Evolutionary conservation across 768 basidiomycete species (phyloP).

Genomic region (Butyriboletus loyo): DNA sequence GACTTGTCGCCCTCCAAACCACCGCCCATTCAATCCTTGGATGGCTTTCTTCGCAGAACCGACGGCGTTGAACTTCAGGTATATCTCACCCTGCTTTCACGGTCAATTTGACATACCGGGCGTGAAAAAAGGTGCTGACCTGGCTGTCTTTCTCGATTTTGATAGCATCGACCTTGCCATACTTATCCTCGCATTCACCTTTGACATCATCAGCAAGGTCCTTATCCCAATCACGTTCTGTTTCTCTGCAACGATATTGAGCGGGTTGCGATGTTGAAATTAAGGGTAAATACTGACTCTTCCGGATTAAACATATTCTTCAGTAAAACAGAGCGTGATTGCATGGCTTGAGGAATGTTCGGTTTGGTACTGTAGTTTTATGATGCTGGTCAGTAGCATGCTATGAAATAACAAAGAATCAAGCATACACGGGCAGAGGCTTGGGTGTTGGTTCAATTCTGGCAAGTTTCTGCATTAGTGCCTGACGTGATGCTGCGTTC

Average conservation of each 20-base stretch:
- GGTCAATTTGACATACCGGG: conserved; percentile 8
- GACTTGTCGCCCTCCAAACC: conserved; percentile 93
- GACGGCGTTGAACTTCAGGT: conserved; percentile 82
- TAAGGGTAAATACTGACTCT: conserved; percentile 55
- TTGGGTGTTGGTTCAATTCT: conserved; percentile 73
- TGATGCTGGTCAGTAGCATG: conserved; percentile 12
- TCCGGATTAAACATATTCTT: conserved; percentile 99
- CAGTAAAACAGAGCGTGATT: conserved; percentile 84
- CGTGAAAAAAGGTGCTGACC: conserved; percentile 44
- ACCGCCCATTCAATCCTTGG: conserved; percentile 90
- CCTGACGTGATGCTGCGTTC: conserved; percentile 97
- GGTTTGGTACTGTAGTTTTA: conserved; percentile 55
- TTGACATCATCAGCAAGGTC: conserved; percentile 97
- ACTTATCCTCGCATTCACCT: conserved; percentile 88
- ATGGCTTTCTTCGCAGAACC: conserved; percentile 82
- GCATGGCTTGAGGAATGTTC: conserved; percentile 79
- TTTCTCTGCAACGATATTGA: conserved; percentile 60
- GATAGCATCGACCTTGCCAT: conserved; percentile 82
- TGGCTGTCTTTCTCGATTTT: conserved; percentile 93
- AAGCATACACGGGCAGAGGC: conserved; percentile 60
- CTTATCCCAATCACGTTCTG: conserved; percentile 93
- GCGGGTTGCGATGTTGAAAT: background rate
- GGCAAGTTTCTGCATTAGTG: conserved; percentile 99
- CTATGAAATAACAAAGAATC: background rate
- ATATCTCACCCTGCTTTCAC: conserved; percentile 83